Percentiles rank a stretch among this genome's conserved stretches.
Conservation (phyloP, 805 yeast genomes). For the Citeromyces matritensis region DNA sequence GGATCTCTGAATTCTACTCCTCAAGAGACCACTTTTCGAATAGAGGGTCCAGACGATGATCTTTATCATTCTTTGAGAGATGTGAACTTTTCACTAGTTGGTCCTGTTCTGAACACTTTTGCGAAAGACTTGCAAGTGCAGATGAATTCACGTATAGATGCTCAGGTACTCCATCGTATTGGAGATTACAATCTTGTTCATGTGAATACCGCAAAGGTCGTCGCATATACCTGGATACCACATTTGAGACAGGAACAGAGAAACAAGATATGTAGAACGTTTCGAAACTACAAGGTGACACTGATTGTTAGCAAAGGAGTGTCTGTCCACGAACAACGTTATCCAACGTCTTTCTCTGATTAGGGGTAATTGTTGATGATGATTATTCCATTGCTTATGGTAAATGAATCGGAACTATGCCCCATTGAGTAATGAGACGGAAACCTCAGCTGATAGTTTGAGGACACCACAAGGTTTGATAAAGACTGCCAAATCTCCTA, state of each 20-base stretch:
- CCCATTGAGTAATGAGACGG: constrained; percentile 53
- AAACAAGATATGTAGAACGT: constrained; percentile 56
- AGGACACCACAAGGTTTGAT: constrained; percentile 23
- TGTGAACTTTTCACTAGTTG: constrained; percentile 69
- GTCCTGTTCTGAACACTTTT: constrained; percentile 48
- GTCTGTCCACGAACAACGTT: constrained; percentile 16
- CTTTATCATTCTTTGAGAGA: constrained; percentile 38
- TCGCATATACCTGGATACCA: constrained; percentile 75
- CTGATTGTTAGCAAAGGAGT: constrained; percentile 21
- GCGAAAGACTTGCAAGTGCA: constrained; percentile 61
- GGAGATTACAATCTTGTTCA: constrained; percentile 15
- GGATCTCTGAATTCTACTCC: no score
- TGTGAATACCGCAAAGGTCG: constrained; percentile 42
- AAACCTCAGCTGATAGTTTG: constrained; percentile 25
- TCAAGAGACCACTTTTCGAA: constrained; percentile 5
- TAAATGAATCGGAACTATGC: constrained; percentile 32
- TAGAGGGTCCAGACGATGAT: constrained; percentile 23
- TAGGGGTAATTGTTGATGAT: constrained; percentile 16
- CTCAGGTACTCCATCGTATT: constrained; percentile 12
- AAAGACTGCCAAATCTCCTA: constrained; percentile 35
- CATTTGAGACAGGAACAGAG: constrained; percentile 62
- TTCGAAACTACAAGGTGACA: constrained; percentile 70
- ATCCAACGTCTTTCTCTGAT: constrained; percentile 14
- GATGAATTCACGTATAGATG: constrained; percentile 43
- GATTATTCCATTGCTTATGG: constrained; percentile 13